Percentiles rank a stretch among this genome's conserved stretches.
These are phyloP conservation scores for Parastagonospora avenae DNA, from an alignment of 2,329 filamentous ascomycete genomes.

Conservation along the genomic window DNA sequence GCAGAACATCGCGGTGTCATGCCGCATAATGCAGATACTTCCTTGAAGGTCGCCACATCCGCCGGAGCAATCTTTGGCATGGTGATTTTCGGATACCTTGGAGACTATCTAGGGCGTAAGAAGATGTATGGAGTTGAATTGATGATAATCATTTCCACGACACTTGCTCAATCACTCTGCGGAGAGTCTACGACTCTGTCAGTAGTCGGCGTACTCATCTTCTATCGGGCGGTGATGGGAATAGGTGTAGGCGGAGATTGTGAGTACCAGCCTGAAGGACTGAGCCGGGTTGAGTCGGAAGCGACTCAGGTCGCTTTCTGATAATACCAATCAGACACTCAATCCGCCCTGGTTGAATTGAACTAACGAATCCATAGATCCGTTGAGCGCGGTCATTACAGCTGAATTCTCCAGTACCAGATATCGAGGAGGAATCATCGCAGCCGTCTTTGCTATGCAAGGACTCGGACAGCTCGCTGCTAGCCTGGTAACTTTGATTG, in stretches of 20 bases:
- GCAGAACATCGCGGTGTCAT: conserved; percentile 55
- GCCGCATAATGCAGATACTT: conserved; percentile 71
- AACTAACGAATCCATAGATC: conserved; percentile 51
- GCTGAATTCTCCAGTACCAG: conserved; percentile 87
- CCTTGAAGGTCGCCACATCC: conserved; percentile 84
- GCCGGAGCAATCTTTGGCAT: conserved; percentile 84
- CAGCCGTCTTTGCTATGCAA: conserved; percentile 85
- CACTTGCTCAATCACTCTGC: conserved; percentile 46
- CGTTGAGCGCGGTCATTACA: conserved; percentile 81
- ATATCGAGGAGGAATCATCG: conserved; percentile 88
- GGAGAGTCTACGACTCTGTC: conserved; percentile 42
- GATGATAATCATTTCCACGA: conserved; percentile 48
- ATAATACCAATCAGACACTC: too few species aligned
- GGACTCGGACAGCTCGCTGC: conserved; percentile 79
- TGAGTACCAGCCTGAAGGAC: conserved; percentile 4
- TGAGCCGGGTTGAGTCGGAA: not conserved
- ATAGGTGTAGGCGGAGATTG: conserved; percentile 41
- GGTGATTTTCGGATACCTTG: conserved; percentile 70
- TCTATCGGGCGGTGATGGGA: conserved; percentile 49
- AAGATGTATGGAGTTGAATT: conserved; percentile 73
- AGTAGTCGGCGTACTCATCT: conserved; percentile 47
- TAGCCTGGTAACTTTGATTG: conserved; percentile 75
- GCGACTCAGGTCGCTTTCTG: not conserved
- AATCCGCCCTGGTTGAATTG: not conserved
- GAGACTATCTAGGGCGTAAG: conserved; percentile 78